phyloP scores from a whole-genome alignment of 2,329 filamentous ascomycete genomes.

The Aureobasidium pullulans region DNA sequence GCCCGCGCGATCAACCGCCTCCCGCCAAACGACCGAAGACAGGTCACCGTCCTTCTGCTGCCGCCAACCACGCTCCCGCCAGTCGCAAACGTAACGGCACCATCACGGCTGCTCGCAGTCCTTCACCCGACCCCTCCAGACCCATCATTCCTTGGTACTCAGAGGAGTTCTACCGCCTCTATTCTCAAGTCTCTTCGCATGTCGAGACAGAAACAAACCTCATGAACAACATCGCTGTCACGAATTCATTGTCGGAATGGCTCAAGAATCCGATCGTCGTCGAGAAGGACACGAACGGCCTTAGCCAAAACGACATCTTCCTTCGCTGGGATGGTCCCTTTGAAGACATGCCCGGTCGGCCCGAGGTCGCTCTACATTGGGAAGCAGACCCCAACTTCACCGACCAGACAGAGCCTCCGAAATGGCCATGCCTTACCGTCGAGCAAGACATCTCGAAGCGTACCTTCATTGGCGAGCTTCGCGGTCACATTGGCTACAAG shows the following conservation, averaged over 20 bases:
- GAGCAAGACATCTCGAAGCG: slow-evolving; percentile 43
- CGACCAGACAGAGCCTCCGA: slow-evolving; percentile 52
- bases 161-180: slow-evolving; percentile 62
- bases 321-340: slow-evolving; percentile 50
- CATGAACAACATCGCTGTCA: slow-evolving; percentile 67
- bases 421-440: slow-evolving; percentile 62
- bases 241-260: slow-evolving; percentile 71
- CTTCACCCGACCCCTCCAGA: slow-evolving; percentile 51
- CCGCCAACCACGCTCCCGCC: slow-evolving; percentile 61
- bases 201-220: slow-evolving; percentile 63
- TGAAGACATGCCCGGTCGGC: slow-evolving; percentile 47
- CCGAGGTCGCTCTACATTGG: slow-evolving; percentile 45
- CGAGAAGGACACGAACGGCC: slow-evolving; percentile 58
- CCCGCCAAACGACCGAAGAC: slow-evolving; percentile 73
- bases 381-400: slow-evolving; percentile 43
- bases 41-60: slow-evolving; percentile 72
- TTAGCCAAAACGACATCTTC: slow-evolving; percentile 61
- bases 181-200: slow-evolving; percentile 16
- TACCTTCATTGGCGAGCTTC: slow-evolving; percentile 63
- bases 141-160: slow-evolving; percentile 25
- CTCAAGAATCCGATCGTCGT: slow-evolving; percentile 65
- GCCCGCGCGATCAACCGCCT: slow-evolving; percentile 48
- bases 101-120: slow-evolving; percentile 57
- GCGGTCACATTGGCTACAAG: slow-evolving; percentile 45
- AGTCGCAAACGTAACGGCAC: slow-evolving; percentile 56